Evolutionary conservation across 2,329 filamentous ascomycete species (phyloP), one percentile per base, ranked within the genome.

Genomic region (Diaporthe australafricana): DNA sequence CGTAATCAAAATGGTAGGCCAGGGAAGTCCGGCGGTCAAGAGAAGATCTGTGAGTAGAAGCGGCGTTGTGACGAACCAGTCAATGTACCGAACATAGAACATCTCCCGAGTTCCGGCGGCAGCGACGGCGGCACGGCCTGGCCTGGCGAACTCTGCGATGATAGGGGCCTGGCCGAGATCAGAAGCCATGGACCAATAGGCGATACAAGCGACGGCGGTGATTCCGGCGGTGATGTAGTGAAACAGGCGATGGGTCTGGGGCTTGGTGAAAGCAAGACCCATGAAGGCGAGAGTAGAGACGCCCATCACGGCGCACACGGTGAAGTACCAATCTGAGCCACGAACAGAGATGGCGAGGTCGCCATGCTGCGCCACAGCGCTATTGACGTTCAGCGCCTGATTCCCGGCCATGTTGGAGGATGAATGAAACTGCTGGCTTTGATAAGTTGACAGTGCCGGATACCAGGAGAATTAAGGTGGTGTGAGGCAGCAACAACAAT

Each of bases 161-260:
- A 92, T 90, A 0, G 89, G 87, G 2, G 87, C 87, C 79, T 88
- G 91, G 42, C 91, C 91, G 1, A 93, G 82, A 76, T 91, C 90
- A 12, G 89, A 88, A n/a, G 85, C 90, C 89, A 92, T 91, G 74
- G 87, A 85, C 81, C 90, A 93, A 81, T 92, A 92, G 17, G 90
- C 85, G 74, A 92, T 89, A 48, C 86, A 83, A 2, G 90, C 88
- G 9, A 90, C 86, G 71, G 90, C 84, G 38, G 88, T 88, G 71
- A 91, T 87, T 14, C 81, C 81, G 1, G 88, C 87, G 1, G 88
- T 90, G 77, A 92, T 88, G 83, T 91, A 91, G 81, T 92, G 88
- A 81, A 92, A 92, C 60, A 91, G 78, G 27, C 90, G 88, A 66
- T 90, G 84, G 17, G 81, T 79, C 56, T 88, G 85, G 5, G 87